phyloP scores from a whole-genome alignment of 345 rosid genomes.

The Populus simonii region DNA sequence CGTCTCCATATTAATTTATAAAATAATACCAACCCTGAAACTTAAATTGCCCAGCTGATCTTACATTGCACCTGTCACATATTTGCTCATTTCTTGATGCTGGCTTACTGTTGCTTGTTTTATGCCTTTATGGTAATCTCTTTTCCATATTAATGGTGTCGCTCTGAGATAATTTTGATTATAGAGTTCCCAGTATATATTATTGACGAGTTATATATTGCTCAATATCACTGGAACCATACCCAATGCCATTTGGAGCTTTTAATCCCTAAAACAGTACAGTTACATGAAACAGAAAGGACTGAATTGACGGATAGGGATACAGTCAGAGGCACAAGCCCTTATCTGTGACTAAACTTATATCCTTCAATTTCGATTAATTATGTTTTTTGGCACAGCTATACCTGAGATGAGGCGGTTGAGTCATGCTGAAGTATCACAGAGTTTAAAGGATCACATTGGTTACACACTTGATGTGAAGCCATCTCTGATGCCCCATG shows the following conservation, averaged over 20 bases:
- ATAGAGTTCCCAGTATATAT: background rate
- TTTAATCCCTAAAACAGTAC: no score
- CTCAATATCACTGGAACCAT: no score
- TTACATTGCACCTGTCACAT: background rate
- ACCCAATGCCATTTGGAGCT: no score
- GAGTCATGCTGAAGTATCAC: constrained; percentile 51
- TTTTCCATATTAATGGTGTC: background rate
- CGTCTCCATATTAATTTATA: background rate
- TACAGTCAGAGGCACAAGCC: background rate
- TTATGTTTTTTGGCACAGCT: constrained; percentile 66
- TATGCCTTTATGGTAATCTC: background rate
- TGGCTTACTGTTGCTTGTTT: background rate
- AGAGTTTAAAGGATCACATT: constrained; percentile 52
- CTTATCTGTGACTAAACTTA: background rate
- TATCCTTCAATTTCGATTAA: constrained; percentile 30
- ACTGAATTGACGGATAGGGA: background rate
- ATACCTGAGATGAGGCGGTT: constrained; percentile 62
- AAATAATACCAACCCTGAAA: no score
- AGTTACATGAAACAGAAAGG: no score
- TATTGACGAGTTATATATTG: background rate
- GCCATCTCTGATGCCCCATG: constrained; percentile 65
- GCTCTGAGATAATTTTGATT: background rate
- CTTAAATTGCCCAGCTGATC: background rate
- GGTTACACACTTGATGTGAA: constrained; percentile 62
- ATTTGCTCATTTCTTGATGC: background rate